A percentile compares a stretch with the other conserved stretches of the same genome.
These are phyloP conservation scores for Turnera subulata DNA, from an alignment of 345 rosid species.

Conservation along the genomic window DNA sequence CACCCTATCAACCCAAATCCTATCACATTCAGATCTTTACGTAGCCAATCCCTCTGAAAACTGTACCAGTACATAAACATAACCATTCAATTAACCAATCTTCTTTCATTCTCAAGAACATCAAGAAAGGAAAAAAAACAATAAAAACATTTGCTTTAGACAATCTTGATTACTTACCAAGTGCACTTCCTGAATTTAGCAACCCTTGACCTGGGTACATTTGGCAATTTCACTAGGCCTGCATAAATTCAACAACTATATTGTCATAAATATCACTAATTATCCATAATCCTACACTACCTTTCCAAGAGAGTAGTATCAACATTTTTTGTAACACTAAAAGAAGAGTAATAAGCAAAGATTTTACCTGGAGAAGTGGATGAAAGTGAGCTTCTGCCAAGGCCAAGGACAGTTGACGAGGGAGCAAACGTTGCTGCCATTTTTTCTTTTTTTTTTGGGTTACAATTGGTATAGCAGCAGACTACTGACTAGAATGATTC, in stretches of 20 bases:
- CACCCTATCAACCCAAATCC: conserved; percentile 92
- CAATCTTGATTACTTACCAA: neutral
- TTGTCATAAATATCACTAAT: neutral
- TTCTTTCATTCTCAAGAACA: too few species aligned
- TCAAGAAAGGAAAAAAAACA: neutral
- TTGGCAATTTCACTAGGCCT: neutral
- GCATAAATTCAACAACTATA: neutral
- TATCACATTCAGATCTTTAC: conserved; percentile 68
- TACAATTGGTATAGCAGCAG: neutral
- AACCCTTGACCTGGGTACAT: neutral
- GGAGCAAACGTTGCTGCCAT: conserved; percentile 66
- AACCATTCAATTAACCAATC: neutral
- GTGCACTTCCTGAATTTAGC: neutral
- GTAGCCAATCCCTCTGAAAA: conserved; percentile 82
- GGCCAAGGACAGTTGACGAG: conserved; percentile 56
- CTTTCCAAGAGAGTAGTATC: neutral
- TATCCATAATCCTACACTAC: neutral
- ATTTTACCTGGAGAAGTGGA: conserved; percentile 43
- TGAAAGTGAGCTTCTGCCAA: conserved; percentile 49
- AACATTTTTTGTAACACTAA: neutral
- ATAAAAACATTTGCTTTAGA: neutral
- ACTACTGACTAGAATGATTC: neutral
- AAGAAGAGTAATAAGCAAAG: neutral
- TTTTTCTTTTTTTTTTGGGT: neutral
- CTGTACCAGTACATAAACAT: conserved; percentile 18